These are phyloP conservation scores for Byssothecium circinans DNA, from an alignment of 2,329 filamentous ascomycete genomes.

Conservation along the genomic window DNA sequence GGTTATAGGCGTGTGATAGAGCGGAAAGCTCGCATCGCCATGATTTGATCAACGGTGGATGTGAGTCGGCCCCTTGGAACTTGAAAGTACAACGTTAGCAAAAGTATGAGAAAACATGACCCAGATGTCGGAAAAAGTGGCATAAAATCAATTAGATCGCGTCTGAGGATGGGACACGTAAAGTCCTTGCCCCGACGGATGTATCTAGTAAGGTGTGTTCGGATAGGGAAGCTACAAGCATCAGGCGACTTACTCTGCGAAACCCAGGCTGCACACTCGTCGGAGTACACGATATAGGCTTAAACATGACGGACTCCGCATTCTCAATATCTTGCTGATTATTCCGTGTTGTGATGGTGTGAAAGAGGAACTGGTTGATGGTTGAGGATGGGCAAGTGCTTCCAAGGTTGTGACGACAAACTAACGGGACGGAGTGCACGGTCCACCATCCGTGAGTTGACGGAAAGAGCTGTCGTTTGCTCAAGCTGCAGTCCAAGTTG, in stretches of 20 bases:
- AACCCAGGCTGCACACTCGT: slow-evolving; percentile 27
- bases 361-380: background rate
- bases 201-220: too few species aligned
- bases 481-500: background rate
- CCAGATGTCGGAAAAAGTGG: background rate
- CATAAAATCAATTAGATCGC: too few species aligned
- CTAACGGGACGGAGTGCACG: background rate
- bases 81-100: slow-evolving; percentile 7
- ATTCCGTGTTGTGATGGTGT: background rate
- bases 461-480: background rate
- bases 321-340: background rate
- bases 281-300: slow-evolving; percentile 24
- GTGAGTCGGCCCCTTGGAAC: slow-evolving; percentile 1
- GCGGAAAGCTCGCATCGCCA: slow-evolving; percentile 52
- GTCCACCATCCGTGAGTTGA: background rate
- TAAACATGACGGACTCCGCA: slow-evolving; percentile 13
- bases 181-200: too few species aligned
- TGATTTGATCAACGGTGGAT: slow-evolving; percentile 25
- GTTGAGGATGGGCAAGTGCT: too few species aligned
- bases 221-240: too few species aligned
- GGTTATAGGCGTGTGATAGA: slow-evolving; percentile 49
- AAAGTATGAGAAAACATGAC: background rate
- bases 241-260: slow-evolving; percentile 24
- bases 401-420: background rate
- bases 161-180: too few species aligned